Percentiles rank a stretch among this genome's conserved stretches.
phyloP scores from a whole-genome alignment of 768 basidiomycete genomes.

The Russula emetica region DNA sequence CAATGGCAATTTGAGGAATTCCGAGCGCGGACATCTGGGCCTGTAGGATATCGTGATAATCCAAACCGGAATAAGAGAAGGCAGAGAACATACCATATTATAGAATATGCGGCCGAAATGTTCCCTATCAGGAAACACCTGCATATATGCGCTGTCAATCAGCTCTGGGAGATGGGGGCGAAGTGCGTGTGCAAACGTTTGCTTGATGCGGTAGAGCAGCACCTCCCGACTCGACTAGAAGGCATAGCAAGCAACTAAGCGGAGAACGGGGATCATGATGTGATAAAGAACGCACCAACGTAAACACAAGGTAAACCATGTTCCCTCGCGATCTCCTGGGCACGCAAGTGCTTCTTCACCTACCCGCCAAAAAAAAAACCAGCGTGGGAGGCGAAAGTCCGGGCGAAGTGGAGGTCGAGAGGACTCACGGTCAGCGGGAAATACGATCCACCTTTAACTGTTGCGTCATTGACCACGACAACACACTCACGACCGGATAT shows the following conservation, averaged over 20 bases:
- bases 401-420: not conserved
- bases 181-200: constrained; percentile 45
- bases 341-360: constrained; percentile 94
- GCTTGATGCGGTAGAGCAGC: constrained; percentile 91
- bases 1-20: constrained; percentile 88
- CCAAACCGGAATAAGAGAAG: not conserved
- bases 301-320: constrained; percentile 89
- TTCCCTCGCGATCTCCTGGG: constrained; percentile 92
- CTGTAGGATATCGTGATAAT: constrained; percentile 36
- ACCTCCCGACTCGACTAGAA: constrained; percentile 85
- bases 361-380: constrained; percentile 29
- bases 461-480: constrained; percentile 90
- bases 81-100: constrained; percentile 68
- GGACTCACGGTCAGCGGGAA: constrained; percentile 71
- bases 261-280: constrained; percentile 10
- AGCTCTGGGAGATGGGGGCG: not conserved
- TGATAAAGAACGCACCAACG: constrained; percentile 54
- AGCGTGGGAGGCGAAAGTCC: not conserved
- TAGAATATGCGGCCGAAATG: constrained; percentile 97
- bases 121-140: constrained; percentile 90
- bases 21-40: constrained; percentile 90
- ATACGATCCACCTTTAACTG: constrained; percentile 90
- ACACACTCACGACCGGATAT: constrained; percentile 82
- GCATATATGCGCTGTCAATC: constrained; percentile 1
- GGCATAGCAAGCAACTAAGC: not conserved